Percentiles rank a stretch among this genome's conserved stretches.
phyloP scores from a whole-genome alignment of 306 rosid species.

The Fragaria vesca region DNA sequence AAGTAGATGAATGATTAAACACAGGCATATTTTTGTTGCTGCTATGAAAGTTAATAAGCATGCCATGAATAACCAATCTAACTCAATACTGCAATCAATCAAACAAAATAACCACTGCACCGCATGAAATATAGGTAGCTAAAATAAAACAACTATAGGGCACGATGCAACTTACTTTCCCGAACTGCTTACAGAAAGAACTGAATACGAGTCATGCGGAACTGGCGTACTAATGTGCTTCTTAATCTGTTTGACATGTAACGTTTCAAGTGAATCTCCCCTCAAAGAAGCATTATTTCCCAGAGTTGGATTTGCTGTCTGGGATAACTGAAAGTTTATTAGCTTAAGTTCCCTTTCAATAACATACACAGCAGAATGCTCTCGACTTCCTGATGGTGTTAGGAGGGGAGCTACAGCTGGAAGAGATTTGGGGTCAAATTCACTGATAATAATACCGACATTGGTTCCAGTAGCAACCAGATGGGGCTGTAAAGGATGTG shows the following conservation, averaged over 20 bases:
- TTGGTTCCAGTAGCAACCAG: conserved; percentile 99
- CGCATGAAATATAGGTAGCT: neutral
- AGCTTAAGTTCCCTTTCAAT: conserved; percentile 89
- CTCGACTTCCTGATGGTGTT: conserved; percentile 82
- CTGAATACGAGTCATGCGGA: conserved; percentile 96
- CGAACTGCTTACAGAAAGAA: conserved; percentile 95
- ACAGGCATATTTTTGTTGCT: neutral
- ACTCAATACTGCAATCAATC: neutral
- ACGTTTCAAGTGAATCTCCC: conserved; percentile 76
- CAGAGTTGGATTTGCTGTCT: conserved; percentile 89
- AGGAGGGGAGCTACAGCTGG: conserved; percentile 92
- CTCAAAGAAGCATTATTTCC: conserved; percentile 84
- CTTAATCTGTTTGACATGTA: conserved; percentile 87
- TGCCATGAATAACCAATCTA: neutral
- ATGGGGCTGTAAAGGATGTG: conserved; percentile 93
- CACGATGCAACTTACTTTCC: conserved; percentile 79
- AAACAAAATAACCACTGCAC: neutral
- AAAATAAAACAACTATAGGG: neutral
- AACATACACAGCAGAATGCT: conserved; percentile 90
- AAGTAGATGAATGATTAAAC: neutral
- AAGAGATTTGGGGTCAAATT: conserved; percentile 95
- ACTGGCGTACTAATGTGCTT: conserved; percentile 95
- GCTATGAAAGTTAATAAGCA: neutral
- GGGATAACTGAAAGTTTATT: conserved; percentile 85
- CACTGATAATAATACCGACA: conserved; percentile 87